Evolutionary conservation across 2,329 filamentous ascomycete genomes (phyloP), one percentile per base, ranked within the genome.

Genomic region (Myriosclerotinia scirpicola): DNA sequence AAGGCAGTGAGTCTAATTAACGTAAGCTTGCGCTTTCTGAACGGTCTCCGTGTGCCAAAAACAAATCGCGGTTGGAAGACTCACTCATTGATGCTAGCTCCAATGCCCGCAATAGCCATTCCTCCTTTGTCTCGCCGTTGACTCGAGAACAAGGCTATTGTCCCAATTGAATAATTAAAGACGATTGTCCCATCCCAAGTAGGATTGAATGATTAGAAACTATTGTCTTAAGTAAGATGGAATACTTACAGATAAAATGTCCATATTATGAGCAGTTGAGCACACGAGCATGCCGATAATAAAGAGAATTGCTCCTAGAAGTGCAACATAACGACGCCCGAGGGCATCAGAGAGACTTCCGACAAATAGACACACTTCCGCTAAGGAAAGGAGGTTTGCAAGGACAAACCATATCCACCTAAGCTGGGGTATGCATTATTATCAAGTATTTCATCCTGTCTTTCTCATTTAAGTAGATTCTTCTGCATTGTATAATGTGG

Each of bases 1-100:
- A 91, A 79, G 5, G 88, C 87, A 5, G 87, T 90, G 46, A 26
- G 89, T 85, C 15, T 84, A 84, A 72, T 87, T 0, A 84, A 85
- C 9, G 64, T 60, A 38, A 60, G 56, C 34, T 60, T 50, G 8
- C 20, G 30, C 9, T 9, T 17, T 60, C 4, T 14, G 2, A 11
- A 9, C n/a, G n/a, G 0, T 5, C 11, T 12, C 15, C n/a, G 36
- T 7, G 7, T 3, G 17, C 42, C n/a, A n/a, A n/a, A n/a, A n/a
- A n/a, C n/a, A n/a, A n/a, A n/a, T n/a, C n/a, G n/a, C n/a, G 8
- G 20, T 15, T 40, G 2, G 22, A 54, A 63, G n/a, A 42, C 15
- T 54, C 22, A 66, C 75, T 90, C 88, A 71, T 87, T 87, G 67
- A 90, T 83, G n/a, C 88, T 88, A 7, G 87, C 87, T 46, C 88